phyloP scores from a whole-genome alignment of 2,329 filamentous ascomycete species.

The Pseudogymnoascus sp. region DNA sequence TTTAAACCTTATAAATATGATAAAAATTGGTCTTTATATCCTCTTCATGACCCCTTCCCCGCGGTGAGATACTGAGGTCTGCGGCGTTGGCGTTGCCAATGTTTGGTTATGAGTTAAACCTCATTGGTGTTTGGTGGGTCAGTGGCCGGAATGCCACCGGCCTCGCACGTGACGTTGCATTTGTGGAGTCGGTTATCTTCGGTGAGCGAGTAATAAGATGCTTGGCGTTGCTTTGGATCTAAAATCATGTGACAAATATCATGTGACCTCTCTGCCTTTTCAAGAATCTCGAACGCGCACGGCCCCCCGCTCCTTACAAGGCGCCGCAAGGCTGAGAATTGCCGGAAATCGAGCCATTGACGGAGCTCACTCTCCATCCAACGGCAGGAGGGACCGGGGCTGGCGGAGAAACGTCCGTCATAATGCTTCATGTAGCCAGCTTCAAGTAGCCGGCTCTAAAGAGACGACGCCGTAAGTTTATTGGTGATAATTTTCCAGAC shows the following conservation, averaged over 20 bases:
- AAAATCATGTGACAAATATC: neutral
- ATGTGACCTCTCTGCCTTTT: too few relatives aligned
- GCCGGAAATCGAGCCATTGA: neutral
- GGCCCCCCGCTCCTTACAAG: neutral
- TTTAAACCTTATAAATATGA: neutral
- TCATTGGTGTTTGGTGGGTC: neutral
- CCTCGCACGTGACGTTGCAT: conserved; percentile 1
- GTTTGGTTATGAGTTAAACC: neutral
- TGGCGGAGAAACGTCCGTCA: neutral
- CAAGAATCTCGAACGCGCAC: neutral
- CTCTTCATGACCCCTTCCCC: neutral
- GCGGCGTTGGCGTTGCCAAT: neutral
- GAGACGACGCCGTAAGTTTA: neutral
- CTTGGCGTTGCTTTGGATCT: neutral
- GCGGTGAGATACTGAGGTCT: neutral
- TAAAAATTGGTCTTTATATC: neutral
- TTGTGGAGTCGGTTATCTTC: neutral
- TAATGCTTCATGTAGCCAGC: neutral
- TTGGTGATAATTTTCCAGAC: neutral
- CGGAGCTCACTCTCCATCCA: neutral
- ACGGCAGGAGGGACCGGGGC: neutral
- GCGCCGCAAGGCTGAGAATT: neutral
- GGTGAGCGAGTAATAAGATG: neutral
- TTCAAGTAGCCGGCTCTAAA: too few relatives aligned
- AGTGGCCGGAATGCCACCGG: conserved; percentile 4